Evolutionary conservation across 2,329 filamentous ascomycete species (phyloP), one percentile per base, ranked within the genome.

Genomic region (Alternaria novae-zelandiae): DNA sequence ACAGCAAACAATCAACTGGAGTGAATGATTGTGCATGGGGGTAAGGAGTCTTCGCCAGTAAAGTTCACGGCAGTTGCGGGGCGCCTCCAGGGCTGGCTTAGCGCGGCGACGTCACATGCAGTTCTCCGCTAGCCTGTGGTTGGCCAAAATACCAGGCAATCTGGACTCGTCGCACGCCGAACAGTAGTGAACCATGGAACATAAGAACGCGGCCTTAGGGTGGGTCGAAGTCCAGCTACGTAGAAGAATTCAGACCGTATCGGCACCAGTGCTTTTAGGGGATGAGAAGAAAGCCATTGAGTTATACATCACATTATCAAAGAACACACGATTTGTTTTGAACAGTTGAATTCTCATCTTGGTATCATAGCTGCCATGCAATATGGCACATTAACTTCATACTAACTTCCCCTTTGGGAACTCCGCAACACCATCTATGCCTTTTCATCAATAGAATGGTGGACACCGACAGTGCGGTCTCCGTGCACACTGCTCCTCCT

Each of bases 401-500:
- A 20, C 30, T 61, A 30, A 36, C 55, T 49, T 58, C 44, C 47
- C 41, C 41, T 30, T 41, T 44, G 15, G 10, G 12, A 26, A 26
- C 15, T 36, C 41, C 13, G 2, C 3, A 10, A 28, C 10, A 15
- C 21, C 26, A 36, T 57, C 64, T 69, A 64, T n/a, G 47, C 61
- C 59, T 69, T 65, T 47, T 68, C 58, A 9, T 67, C 65, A 21
- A 62, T 20, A 44, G 49, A 53, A 20, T 67, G 60, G 58, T 71
- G 68, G 26, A 73, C 21, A n/a, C 70, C 70, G 17, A 73, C 67
- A 6, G 71, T 70, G 25, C 71, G 57, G 25, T 73, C 65, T 6
- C 54, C 69, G 53, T 70, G 64, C 23, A 77, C 73, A 50, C 70
- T 73, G 32, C 54, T 64, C 21, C 66, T 65, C 66, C 70, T 69